Conservation (phyloP, 2,329 filamentous ascomycete species). For the Diaporthe batatas region DNA sequence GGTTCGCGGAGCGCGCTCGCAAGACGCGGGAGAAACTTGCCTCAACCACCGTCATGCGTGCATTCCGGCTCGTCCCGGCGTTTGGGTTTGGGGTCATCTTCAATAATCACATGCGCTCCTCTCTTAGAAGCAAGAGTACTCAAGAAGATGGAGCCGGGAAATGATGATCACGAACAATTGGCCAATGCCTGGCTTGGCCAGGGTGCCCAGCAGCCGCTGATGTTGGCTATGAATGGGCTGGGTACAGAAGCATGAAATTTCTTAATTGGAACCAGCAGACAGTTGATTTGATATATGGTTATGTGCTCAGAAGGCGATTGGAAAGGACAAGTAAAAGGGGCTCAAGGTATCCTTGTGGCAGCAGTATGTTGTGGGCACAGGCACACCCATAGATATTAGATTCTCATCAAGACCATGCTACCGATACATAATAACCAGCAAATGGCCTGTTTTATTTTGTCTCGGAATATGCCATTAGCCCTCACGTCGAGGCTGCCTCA, state of each 20-base stretch:
- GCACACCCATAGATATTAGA: background rate
- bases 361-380: no score
- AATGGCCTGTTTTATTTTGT: background rate
- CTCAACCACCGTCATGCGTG: constrained; percentile 21
- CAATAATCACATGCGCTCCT: constrained; percentile 5
- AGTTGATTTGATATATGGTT: background rate
- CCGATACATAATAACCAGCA: no score
- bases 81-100: constrained; percentile 31
- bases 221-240: background rate
- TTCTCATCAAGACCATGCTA: no score
- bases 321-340: background rate
- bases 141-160: no score
- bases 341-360: no score
- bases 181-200: background rate
- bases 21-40: constrained; percentile 18
- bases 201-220: background rate
- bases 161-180: background rate
- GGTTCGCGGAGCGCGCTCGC: background rate
- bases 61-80: constrained; percentile 7
- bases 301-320: background rate
- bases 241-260: background rate
- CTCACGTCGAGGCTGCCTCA: no score
- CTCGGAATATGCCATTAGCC: no score
- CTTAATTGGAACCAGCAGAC: background rate
- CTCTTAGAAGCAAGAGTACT: background rate